Evolutionary conservation across 176 grass and related monocot genomes (phyloP), one percentile per base, ranked within the genome.

Genomic region (Saccharum spontaneum): DNA sequence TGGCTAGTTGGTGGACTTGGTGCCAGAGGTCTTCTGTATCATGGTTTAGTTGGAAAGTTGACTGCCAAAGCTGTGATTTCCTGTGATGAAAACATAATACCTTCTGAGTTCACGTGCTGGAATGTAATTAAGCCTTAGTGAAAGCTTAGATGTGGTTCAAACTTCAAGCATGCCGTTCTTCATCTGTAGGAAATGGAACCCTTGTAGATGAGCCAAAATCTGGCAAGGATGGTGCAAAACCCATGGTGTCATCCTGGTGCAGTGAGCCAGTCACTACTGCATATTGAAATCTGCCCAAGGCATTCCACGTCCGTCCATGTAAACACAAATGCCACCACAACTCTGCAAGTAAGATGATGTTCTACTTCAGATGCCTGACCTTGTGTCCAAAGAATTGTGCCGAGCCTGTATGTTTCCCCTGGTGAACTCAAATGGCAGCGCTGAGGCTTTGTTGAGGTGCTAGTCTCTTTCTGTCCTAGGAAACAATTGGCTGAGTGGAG

Each of bases 1-100:
- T 98, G 97, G 97, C 75, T 98, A 69, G 81, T 95, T 89, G 93
- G 87, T 79, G 97, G 97, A 2, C 90, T 98, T 88, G 96, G 96
- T 24, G 90, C 95, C 1, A 94, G 96, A 54, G 97, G 97, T 10
- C 94, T 98, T 89, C 75, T 95, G 73, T 98, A 92, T 69, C 97
- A 98, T 94, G 93, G 93, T 65, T 86, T 98, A 46, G 87, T 79
- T 57, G 97, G 96, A 74, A 98, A 98, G 77, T 76, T 98, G 86
- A 92, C 88, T 73, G 93, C 97, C 22, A 83, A 92, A 82, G 97
- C 97, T 75, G 91, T 60, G 26, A 84, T 95, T 81, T 94, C 89
- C 50, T 86, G 80, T 46, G 84, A 89, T 31, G 97, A 98, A 83
- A 88, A 30, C 8, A 60, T 88, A 41, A 91, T 98, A 80, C 93